Evolutionary conservation across 1,139 yeast genomes (phyloP).

Genomic region (Taphrina communis): DNA sequence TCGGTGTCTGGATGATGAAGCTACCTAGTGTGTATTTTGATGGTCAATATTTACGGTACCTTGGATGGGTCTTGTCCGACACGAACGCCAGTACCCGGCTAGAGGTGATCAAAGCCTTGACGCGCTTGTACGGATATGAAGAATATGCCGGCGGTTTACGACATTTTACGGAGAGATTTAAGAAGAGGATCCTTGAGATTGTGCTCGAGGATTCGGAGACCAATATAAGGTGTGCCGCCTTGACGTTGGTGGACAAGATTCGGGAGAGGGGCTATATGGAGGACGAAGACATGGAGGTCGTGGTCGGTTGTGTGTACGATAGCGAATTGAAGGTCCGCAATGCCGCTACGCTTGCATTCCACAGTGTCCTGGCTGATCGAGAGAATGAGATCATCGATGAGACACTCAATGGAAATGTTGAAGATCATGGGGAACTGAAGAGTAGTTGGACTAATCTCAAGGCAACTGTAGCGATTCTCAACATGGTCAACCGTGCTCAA

Average conservation of each 20-base stretch:
- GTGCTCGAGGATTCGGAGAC: constrained; percentile 61
- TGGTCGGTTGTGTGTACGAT: constrained; percentile 59
- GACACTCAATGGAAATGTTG: constrained; percentile 39
- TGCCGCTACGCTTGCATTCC: constrained; percentile 49
- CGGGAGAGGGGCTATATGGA: constrained; percentile 68
- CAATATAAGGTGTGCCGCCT: constrained; percentile 61
- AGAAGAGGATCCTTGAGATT: constrained; percentile 68
- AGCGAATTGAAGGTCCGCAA: constrained; percentile 52
- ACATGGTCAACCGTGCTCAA: constrained; percentile 18
- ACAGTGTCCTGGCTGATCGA: constrained; percentile 47
- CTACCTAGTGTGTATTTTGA: constrained; percentile 75
- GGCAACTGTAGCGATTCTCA: constrained; percentile 45
- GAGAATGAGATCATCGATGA: constrained; percentile 39
- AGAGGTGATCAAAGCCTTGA: constrained; percentile 66
- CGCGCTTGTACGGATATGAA: constrained; percentile 57
- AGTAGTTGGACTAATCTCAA: constrained; percentile 48
- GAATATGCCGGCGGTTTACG: constrained; percentile 59
- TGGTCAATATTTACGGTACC: constrained; percentile 70
- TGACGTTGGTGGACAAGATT: constrained; percentile 63
- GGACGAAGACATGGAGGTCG: constrained; percentile 57
- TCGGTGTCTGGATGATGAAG: constrained; percentile 71
- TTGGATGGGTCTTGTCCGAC: constrained; percentile 86
- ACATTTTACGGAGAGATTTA: constrained; percentile 74
- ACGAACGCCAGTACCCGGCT: constrained; percentile 64
- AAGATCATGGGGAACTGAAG: constrained; percentile 20